Percentiles rank a stretch among this genome's conserved stretches.
Conservation (phyloP, 108 stramenopile species). For the Nitzschia palea region DNA sequence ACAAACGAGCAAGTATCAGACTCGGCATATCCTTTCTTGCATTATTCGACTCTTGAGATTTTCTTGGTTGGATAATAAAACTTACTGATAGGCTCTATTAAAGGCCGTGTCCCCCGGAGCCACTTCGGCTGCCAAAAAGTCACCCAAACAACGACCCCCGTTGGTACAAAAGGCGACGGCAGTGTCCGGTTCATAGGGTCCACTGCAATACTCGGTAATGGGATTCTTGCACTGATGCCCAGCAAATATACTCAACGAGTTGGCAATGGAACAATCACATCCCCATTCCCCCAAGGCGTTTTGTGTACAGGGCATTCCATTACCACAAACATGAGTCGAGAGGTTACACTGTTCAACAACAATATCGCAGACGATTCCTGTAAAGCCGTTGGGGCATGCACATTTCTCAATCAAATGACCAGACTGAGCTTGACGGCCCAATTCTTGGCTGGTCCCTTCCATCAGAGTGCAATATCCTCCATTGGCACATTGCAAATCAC, state of each 20-base stretch:
- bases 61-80: neutral
- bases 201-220: conserved; percentile 41
- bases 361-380: conserved; percentile 48
- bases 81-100: conserved; percentile 21
- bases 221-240: conserved; percentile 46
- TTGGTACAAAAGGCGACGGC: conserved; percentile 49
- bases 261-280: conserved; percentile 49
- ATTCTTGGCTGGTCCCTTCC: conserved; percentile 26
- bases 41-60: no score
- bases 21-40: no score
- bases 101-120: conserved; percentile 15
- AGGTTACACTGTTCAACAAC: conserved; percentile 35
- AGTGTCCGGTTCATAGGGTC: conserved; percentile 21
- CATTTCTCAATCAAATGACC: conserved; percentile 55
- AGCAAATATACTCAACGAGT: conserved; percentile 37
- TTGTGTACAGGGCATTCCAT: conserved; percentile 8
- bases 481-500: conserved; percentile 50
- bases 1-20: no score
- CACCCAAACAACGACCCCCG: conserved; percentile 47
- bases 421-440: conserved; percentile 30
- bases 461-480: conserved; percentile 57
- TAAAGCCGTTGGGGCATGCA: conserved; percentile 45
- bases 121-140: conserved; percentile 27
- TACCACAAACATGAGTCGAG: conserved; percentile 25
- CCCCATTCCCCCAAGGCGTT: conserved; percentile 15